phyloP scores from a whole-genome alignment of 2,329 filamentous ascomycete genomes.

The Cucurbitaria berberidis region DNA sequence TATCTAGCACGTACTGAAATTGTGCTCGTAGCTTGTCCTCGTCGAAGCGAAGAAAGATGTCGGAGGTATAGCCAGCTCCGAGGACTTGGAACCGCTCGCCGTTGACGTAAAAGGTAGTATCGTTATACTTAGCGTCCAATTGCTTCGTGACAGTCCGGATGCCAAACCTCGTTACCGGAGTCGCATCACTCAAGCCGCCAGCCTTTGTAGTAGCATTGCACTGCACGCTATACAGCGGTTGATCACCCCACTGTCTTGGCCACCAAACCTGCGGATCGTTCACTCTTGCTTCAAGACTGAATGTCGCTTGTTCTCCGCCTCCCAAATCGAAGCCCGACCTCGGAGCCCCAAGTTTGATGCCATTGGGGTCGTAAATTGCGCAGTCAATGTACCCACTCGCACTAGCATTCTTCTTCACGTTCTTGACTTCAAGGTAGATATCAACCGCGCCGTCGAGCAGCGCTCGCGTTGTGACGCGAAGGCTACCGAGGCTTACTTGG shows the following conservation, averaged over 20 bases:
- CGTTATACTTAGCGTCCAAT: constrained; percentile 58
- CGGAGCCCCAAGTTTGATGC: not conserved
- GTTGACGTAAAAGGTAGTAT: constrained; percentile 64
- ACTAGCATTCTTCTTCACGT: constrained; percentile 12
- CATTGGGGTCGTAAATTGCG: constrained; percentile 12
- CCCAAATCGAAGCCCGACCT: constrained; percentile 6
- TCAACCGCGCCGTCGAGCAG: constrained; percentile 24
- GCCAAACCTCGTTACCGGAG: constrained; percentile 54
- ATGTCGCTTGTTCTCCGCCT: not conserved
- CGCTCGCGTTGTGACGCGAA: constrained; percentile 21
- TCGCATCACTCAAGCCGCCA: constrained; percentile 43
- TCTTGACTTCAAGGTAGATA: constrained; percentile 32
- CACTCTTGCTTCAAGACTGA: constrained; percentile 35
- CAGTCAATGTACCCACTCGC: constrained; percentile 18
- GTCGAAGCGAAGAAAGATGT: constrained; percentile 68
- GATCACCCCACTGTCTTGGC: constrained; percentile 65
- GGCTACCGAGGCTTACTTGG: constrained; percentile 48
- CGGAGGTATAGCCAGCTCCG: constrained; percentile 65
- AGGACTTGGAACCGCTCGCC: constrained; percentile 64
- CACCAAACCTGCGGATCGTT: constrained; percentile 63
- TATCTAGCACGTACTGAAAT: constrained; percentile 62
- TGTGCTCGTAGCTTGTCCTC: constrained; percentile 55
- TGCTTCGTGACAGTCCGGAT: constrained; percentile 61
- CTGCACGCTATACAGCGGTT: constrained; percentile 57
- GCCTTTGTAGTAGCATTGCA: constrained; percentile 33